These are phyloP conservation scores for Orbilia blumenaviensis DNA, from an alignment of 2,329 filamentous ascomycete species.

Conservation along the genomic window DNA sequence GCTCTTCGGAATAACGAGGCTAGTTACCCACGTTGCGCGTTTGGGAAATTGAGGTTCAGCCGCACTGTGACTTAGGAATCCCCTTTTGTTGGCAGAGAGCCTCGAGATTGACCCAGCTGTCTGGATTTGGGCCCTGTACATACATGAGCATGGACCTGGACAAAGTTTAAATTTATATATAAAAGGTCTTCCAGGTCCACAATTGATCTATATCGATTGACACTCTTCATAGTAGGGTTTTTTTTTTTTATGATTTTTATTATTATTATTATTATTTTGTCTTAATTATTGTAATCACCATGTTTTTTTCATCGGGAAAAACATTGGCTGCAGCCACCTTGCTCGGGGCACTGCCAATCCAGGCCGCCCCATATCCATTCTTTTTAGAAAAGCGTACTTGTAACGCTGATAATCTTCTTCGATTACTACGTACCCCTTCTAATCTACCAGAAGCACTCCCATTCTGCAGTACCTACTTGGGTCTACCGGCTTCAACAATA, in stretches of 20 bases:
- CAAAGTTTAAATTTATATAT: too few relatives aligned
- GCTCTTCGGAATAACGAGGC: neutral
- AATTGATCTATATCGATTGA: neutral
- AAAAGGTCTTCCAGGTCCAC: too few relatives aligned
- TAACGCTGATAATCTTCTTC: neutral
- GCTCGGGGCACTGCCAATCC: neutral
- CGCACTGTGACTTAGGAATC: too few relatives aligned
- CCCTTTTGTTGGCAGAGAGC: neutral
- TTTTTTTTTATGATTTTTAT: too few relatives aligned
- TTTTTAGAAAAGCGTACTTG: neutral
- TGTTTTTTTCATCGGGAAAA: neutral
- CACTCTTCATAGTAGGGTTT: neutral
- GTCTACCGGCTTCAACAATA: neutral
- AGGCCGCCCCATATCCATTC: neutral
- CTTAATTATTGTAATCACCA: neutral
- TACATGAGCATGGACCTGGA: too few relatives aligned
- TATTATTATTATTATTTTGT: too few relatives aligned
- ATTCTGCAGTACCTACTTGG: neutral
- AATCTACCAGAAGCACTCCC: neutral
- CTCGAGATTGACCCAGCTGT: too few relatives aligned
- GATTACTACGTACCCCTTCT: neutral
- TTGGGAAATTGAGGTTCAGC: neutral
- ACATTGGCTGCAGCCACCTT: neutral
- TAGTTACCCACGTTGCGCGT: neutral
- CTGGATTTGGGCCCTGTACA: neutral